A percentile compares a stretch with the other conserved stretches of the same genome.
Evolutionary conservation across 2,329 filamentous ascomycete species (phyloP).

Genomic region (Sordariomycetes sp.): DNA sequence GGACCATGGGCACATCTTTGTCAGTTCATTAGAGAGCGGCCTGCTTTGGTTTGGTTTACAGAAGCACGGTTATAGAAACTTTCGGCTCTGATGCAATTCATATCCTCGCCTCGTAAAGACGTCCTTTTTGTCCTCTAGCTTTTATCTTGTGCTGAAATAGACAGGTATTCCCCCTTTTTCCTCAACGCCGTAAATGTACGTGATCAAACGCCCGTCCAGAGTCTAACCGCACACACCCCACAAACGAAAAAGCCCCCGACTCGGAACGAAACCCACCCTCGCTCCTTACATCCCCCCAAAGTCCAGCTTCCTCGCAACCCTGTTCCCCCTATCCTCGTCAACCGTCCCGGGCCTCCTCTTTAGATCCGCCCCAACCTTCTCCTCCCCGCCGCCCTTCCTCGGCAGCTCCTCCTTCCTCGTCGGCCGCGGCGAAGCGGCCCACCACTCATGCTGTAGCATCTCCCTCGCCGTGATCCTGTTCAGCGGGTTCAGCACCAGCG

Average conservation of each 20-base stretch:
- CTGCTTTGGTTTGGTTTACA: too few relatives aligned
- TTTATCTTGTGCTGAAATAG: background rate
- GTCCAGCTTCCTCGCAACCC: constrained; percentile 72
- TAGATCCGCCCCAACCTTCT: constrained; percentile 71
- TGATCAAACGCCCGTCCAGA: background rate
- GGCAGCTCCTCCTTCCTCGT: constrained; percentile 74
- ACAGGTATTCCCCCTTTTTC: background rate
- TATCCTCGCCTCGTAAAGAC: background rate
- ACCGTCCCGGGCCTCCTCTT: constrained; percentile 45
- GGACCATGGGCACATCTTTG: too few relatives aligned
- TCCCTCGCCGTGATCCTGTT: constrained; percentile 66
- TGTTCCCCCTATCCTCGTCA: constrained; percentile 42
- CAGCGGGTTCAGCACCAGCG: constrained; percentile 75
- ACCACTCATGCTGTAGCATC: constrained; percentile 76
- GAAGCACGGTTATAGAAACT: too few relatives aligned
- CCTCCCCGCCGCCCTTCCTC: constrained; percentile 56
- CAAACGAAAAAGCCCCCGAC: background rate
- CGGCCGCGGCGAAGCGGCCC: constrained; percentile 70
- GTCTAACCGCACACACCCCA: background rate
- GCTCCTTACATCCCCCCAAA: constrained; percentile 34
- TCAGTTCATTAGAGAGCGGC: too few relatives aligned
- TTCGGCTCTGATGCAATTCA: background rate
- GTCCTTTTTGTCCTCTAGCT: background rate
- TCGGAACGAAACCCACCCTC: background rate
- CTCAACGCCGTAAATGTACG: background rate